Evolutionary conservation across 768 basidiomycete species (phyloP).

Genomic region (Gautieria morchelliformis): DNA sequence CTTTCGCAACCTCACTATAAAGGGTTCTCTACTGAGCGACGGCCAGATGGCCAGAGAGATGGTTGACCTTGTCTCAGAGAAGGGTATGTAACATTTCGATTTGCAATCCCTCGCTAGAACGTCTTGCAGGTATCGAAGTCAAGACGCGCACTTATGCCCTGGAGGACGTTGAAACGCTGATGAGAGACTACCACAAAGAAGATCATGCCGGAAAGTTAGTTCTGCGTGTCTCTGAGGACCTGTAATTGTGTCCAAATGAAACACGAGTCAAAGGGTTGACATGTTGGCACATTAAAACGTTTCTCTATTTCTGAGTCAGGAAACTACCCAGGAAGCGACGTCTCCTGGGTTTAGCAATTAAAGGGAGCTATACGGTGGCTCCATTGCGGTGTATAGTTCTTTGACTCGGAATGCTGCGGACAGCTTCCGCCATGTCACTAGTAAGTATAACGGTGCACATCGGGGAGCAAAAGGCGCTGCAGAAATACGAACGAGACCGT

Average conservation of each 20-base stretch:
- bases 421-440: too few species aligned
- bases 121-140: slow-evolving; percentile 4
- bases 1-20: slow-evolving; percentile 3
- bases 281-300: too few species aligned
- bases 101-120: background rate
- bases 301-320: too few species aligned
- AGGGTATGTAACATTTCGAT: background rate
- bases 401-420: too few species aligned
- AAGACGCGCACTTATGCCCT: background rate
- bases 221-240: slow-evolving; percentile 1
- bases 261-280: too few species aligned
- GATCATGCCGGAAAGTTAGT: slow-evolving; percentile 5
- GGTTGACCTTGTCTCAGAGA: background rate
- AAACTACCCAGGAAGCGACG: too few species aligned
- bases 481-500: too few species aligned
- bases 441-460: too few species aligned
- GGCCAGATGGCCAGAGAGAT: background rate
- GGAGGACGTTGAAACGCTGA: slow-evolving; percentile 1
- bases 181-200: slow-evolving; percentile 6
- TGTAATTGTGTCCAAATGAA: slow-evolving; percentile 3
- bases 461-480: too few species aligned
- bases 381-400: too few species aligned
- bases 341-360: too few species aligned
- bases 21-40: background rate
- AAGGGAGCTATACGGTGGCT: too few species aligned